phyloP scores from a whole-genome alignment of 495 filamentous ascomycete species.

The Penicillium robsamsonii region DNA sequence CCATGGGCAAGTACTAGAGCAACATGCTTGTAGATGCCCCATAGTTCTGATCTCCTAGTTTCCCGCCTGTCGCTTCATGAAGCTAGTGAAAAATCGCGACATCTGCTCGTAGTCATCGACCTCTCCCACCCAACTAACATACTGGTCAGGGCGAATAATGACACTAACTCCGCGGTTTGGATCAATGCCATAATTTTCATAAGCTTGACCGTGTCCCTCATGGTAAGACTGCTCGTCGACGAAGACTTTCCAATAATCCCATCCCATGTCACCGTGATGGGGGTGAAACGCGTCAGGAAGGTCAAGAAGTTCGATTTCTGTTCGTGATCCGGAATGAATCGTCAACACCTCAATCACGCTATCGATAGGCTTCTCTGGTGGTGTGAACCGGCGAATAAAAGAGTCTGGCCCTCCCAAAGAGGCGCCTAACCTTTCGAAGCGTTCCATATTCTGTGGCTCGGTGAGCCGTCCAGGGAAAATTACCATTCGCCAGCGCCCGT shows the following conservation, averaged over 20 bases:
- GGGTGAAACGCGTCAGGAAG: slow-evolving; percentile 57
- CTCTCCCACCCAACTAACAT: slow-evolving; percentile 58
- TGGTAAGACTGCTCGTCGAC: slow-evolving; percentile 62
- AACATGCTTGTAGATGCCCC: too few species aligned
- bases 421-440: slow-evolving; percentile 47
- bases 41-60: too few species aligned
- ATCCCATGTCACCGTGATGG: slow-evolving; percentile 48
- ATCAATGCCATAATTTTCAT: slow-evolving; percentile 59
- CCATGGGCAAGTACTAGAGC: too few species aligned
- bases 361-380: slow-evolving; percentile 35
- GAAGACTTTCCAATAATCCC: slow-evolving; percentile 65
- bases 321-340: slow-evolving; percentile 51
- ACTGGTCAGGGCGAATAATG: slow-evolving; percentile 60
- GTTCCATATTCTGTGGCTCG: slow-evolving; percentile 30
- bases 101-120: slow-evolving; percentile 43
- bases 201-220: slow-evolving; percentile 59
- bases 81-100: slow-evolving; percentile 15
- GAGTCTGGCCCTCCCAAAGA: slow-evolving; percentile 36
- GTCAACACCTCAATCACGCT: slow-evolving; percentile 54
- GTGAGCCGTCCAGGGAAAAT: slow-evolving; percentile 59
- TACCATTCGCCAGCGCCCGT: slow-evolving; percentile 60
- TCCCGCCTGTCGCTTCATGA: slow-evolving; percentile 12
- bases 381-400: slow-evolving; percentile 47
- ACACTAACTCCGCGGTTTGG: slow-evolving; percentile 55
- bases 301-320: slow-evolving; percentile 50